Percentiles rank a stretch among this genome's conserved stretches.
These are phyloP conservation scores for Calocera viscosa DNA, from an alignment of 768 basidiomycete species.

Conservation along the genomic window DNA sequence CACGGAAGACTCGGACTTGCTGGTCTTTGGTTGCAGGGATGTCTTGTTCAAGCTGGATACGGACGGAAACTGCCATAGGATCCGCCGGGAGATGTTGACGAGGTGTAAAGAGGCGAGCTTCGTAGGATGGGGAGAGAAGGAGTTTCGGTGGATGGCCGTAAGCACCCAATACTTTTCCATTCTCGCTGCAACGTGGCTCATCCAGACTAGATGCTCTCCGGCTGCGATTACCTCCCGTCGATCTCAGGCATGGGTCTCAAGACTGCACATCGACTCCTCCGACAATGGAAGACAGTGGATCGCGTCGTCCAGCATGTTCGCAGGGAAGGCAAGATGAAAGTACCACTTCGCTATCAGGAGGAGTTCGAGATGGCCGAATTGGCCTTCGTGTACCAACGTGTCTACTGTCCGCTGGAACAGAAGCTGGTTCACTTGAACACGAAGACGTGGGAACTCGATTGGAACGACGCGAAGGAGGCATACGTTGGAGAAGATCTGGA, in stretches of 20 bases:
- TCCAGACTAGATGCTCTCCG: slow-evolving; percentile 52
- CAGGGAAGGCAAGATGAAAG: slow-evolving; percentile 70
- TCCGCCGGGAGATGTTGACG: slow-evolving; percentile 29
- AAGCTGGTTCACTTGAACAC: slow-evolving; percentile 59
- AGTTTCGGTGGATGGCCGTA: slow-evolving; percentile 81
- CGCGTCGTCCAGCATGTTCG: slow-evolving; percentile 63
- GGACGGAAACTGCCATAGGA: slow-evolving; percentile 31
- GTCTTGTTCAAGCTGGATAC: slow-evolving; percentile 89
- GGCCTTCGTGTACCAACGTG: slow-evolving; percentile 85
- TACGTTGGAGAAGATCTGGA: slow-evolving; percentile 61
- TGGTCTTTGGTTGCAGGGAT: slow-evolving; percentile 88
- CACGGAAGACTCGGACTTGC: slow-evolving; percentile 94
- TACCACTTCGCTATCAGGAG: slow-evolving; percentile 64
- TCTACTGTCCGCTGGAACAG: slow-evolving; percentile 63
- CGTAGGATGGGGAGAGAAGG: slow-evolving; percentile 74
- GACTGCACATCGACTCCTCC: slow-evolving; percentile 71
- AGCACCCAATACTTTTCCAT: slow-evolving; percentile 13
- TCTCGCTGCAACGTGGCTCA: neutral
- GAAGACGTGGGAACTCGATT: slow-evolving; percentile 38
- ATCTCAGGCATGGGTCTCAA: slow-evolving; percentile 88
- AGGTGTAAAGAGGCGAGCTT: slow-evolving; percentile 54
- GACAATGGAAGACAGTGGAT: slow-evolving; percentile 76
- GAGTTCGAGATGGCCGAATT: slow-evolving; percentile 74
- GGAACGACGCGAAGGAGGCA: slow-evolving; percentile 49
- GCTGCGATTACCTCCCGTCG: slow-evolving; percentile 85